A percentile compares a stretch with the other conserved stretches of the same genome.
Evolutionary conservation across 2,329 filamentous ascomycete genomes (phyloP).

Genomic region (Pseudocercospora pini-densiflorae): DNA sequence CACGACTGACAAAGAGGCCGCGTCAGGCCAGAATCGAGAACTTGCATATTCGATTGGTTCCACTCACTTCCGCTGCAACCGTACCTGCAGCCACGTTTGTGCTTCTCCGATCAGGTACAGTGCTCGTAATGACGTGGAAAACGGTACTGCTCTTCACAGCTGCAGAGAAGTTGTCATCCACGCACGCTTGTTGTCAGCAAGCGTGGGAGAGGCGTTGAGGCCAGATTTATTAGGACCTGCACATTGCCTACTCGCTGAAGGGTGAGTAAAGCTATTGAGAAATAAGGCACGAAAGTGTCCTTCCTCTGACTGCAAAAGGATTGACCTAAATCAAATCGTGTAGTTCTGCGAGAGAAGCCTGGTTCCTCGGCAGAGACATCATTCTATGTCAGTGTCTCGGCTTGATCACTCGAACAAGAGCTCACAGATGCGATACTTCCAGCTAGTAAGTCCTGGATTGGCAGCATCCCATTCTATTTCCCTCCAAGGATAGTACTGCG

Average conservation of each 20-base stretch:
- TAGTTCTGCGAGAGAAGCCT: too few species aligned
- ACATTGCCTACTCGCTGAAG: too few species aligned
- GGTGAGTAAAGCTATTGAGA: too few species aligned
- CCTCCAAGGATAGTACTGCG: not conserved
- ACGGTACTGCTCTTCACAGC: not conserved
- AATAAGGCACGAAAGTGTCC: too few species aligned
- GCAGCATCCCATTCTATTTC: not conserved
- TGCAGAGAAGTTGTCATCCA: not conserved
- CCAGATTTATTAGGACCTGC: too few species aligned
- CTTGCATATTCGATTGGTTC: not conserved
- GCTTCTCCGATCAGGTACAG: not conserved
- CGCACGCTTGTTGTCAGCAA: too few species aligned
- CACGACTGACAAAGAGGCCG: slow-evolving; percentile 1
- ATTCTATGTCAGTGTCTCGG: too few species aligned
- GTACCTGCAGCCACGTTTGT: slow-evolving; percentile 4
- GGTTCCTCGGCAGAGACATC: too few species aligned
- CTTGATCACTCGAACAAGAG: too few species aligned
- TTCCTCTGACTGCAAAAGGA: too few species aligned
- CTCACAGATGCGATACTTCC: not conserved
- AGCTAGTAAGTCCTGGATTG: not conserved
- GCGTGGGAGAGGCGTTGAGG: too few species aligned
- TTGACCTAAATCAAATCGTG: too few species aligned
- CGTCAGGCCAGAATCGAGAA: slow-evolving; percentile 2
- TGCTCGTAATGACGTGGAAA: not conserved
- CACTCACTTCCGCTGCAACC: not conserved